Percentiles rank a stretch among this genome's conserved stretches.
These are phyloP conservation scores for Exophiala alcalophila DNA, from an alignment of 2,329 filamentous ascomycete species.

Conservation along the genomic window DNA sequence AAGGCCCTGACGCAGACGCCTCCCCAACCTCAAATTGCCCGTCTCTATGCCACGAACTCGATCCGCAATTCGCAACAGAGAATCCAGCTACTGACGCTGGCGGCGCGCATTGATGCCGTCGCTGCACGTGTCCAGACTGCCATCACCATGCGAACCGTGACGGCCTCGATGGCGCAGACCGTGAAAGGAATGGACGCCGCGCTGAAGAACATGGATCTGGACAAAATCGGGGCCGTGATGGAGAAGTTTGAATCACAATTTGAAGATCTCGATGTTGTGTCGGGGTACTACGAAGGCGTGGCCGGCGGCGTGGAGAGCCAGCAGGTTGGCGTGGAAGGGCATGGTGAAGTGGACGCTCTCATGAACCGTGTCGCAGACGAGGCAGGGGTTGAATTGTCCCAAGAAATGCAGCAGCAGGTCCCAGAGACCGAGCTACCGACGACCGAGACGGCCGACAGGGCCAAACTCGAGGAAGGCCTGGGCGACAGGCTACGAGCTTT, in stretches of 20 bases:
- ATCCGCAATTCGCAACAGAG: constrained; percentile 48
- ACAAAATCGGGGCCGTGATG: constrained; percentile 63
- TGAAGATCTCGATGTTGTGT: constrained; percentile 51
- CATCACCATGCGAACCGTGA: constrained; percentile 47
- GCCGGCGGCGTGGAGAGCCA: constrained; percentile 52
- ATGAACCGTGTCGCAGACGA: constrained; percentile 85
- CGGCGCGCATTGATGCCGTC: constrained; percentile 49
- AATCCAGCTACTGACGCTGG: constrained; percentile 45
- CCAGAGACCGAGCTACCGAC: constrained; percentile 23
- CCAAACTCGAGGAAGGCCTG: constrained; percentile 33
- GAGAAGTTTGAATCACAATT: constrained; percentile 61
- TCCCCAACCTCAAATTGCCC: constrained; percentile 48
- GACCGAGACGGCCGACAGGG: constrained; percentile 29
- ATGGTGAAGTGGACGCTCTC: constrained; percentile 83
- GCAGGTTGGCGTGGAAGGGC: constrained; percentile 51
- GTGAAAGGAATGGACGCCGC: constrained; percentile 46
- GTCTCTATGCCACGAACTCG: constrained; percentile 47
- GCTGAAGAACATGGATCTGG: constrained; percentile 46
- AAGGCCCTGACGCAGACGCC: constrained; percentile 46
- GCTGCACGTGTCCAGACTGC: constrained; percentile 49
- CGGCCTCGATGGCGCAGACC: constrained; percentile 44
- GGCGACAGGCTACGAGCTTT: constrained; percentile 35
- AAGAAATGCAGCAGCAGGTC: constrained; percentile 57
- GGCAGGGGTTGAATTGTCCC: constrained; percentile 75
- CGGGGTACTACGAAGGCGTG: constrained; percentile 78